A percentile compares a stretch with the other conserved stretches of the same genome.
These are phyloP conservation scores for Fistulinella cinereoalba DNA, from an alignment of 1,284 basidiomycete species.

Conservation along the genomic window DNA sequence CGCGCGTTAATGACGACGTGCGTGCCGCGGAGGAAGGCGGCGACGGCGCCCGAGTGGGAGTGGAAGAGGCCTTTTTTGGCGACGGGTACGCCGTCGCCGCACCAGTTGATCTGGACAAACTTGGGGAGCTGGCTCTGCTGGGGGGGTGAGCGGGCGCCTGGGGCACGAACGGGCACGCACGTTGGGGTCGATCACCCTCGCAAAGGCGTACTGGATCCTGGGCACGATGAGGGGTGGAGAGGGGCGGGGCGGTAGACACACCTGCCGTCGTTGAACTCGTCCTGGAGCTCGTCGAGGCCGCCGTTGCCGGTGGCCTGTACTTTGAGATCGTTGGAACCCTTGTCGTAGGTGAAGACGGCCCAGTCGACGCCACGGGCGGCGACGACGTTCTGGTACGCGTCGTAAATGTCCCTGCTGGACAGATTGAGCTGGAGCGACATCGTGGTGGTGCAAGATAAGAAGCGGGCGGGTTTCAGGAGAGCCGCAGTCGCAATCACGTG, in stretches of 20 bases:
- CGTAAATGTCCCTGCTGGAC: conserved; percentile 65
- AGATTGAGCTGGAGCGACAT: conserved; percentile 78
- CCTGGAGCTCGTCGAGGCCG: conserved; percentile 87
- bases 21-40: conserved; percentile 77
- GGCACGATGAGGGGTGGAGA: too few species aligned
- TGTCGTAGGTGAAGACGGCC: conserved; percentile 85
- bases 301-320: conserved; percentile 83
- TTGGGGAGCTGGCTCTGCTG: conserved; percentile 83
- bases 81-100: conserved; percentile 94
- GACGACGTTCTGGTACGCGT: conserved; percentile 81
- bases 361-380: conserved; percentile 78
- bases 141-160: not conserved
- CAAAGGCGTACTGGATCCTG: conserved; percentile 92
- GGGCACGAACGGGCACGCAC: conserved; percentile 37
- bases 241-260: too few species aligned
- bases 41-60: conserved; percentile 81
- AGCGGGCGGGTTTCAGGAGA: too few species aligned
- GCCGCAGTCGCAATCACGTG: conserved; percentile 13
- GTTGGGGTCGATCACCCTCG: conserved; percentile 83
- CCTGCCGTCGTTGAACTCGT: conserved; percentile 94
- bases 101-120: conserved; percentile 91
- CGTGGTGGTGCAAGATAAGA: too few species aligned
- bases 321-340: conserved; percentile 85
- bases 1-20: conserved; percentile 93
- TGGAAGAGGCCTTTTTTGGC: conserved; percentile 91